Conservation (phyloP, 176 grass and related monocot genomes). For the Triticum urartu region DNA sequence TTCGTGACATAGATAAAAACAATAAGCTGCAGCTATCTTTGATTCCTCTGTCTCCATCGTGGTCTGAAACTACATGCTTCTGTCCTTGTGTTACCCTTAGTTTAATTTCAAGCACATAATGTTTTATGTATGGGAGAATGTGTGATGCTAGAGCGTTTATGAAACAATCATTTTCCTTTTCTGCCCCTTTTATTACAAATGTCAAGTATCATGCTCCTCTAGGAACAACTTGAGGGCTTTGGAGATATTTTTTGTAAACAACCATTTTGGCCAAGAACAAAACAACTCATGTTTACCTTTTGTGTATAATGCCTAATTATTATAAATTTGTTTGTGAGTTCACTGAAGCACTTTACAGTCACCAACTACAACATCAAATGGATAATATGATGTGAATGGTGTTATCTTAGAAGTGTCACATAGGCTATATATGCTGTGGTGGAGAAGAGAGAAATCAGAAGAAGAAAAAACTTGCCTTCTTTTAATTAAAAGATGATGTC, state of each 20-base stretch:
- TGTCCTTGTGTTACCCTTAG: neutral
- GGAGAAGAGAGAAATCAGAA: too few relatives aligned
- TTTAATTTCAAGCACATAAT: neutral
- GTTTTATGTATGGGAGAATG: neutral
- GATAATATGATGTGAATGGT: neutral
- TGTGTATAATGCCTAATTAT: neutral
- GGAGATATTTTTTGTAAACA: conserved; percentile 5
- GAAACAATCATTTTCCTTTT: neutral
- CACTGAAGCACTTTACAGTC: neutral
- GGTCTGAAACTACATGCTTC: neutral
- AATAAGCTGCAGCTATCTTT: neutral
- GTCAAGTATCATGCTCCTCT: neutral
- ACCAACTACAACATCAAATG: neutral
- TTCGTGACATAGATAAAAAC: neutral
- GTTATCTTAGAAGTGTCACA: too few relatives aligned
- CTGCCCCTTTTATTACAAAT: neutral
- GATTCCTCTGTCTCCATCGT: neutral
- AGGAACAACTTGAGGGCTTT: neutral
- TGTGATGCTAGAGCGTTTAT: conserved; percentile 5
- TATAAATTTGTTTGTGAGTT: neutral
- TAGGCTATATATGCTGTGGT: too few relatives aligned
- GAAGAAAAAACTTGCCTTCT: too few relatives aligned
- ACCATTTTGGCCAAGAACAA: neutral
- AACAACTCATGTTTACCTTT: neutral
- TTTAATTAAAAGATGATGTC: too few relatives aligned